Evolutionary conservation across 2,329 filamentous ascomycete species (phyloP), one percentile per base, ranked within the genome.

Genomic region (Ascochyta lentis): DNA sequence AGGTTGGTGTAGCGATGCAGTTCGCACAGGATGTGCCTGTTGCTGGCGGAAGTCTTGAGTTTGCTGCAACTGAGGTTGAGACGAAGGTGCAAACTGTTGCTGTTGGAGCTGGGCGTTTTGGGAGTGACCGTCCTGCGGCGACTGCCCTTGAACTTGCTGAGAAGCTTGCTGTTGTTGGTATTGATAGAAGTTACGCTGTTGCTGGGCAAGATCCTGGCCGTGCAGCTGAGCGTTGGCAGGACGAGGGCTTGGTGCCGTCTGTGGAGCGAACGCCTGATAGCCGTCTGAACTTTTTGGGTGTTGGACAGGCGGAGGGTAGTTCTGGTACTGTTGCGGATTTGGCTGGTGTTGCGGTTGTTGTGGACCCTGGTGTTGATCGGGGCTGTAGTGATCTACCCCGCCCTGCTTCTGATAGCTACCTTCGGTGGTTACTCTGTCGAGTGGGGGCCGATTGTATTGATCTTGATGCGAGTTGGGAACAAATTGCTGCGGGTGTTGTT

Each of bases 331-430:
- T 35, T 65, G 64, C 34, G 64, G 66, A 31, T 44, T 53, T 34
- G 55, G 37, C 40, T 60, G 63, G 24, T 66, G 69, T 51, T 69
- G 71, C 64, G 60, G 68, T 59, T 60, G 66, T 55, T 67, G 67
- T 31, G 64, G 61, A 39, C 61, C 60, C 47, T 72, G 68, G 52
- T 74, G 71, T 63, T 71, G 66, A 48, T 75, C 71, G 41, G 74
- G 68, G 68, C 73, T 75, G 67, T 75, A 75, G 55, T 71, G 72
- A 19, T 74, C 69, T 71, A 72, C 73, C 70, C 73, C 72, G 67
- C 72, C 70, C 60, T 73, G 70, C 46, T 70, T 65, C 55, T 69
- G 68, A 59, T 74, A 73, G 67, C 71, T 75, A 46, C 70, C 70
- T 64, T 75, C 71, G 39, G 73, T 75, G 70, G 71, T 72, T 48